phyloP scores from a whole-genome alignment of 495 filamentous ascomycete species.

The Amorphotheca resinae region DNA sequence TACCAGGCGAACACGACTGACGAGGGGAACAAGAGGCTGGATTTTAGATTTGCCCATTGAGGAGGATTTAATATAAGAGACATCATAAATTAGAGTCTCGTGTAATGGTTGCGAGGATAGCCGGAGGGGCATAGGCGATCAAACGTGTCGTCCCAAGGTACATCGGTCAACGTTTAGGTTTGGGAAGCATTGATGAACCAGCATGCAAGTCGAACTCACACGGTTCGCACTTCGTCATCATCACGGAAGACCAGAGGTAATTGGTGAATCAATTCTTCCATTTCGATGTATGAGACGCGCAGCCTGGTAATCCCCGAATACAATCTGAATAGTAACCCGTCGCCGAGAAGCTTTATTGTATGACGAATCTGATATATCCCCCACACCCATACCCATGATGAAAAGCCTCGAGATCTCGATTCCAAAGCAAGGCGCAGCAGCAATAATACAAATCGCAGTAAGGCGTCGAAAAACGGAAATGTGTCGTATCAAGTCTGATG shows the following conservation, averaged over 20 bases:
- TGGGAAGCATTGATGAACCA: not conserved
- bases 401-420: slow-evolving; percentile 6
- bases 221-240: not conserved
- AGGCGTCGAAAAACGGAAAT: slow-evolving; percentile 7
- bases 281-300: slow-evolving; percentile 3
- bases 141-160: too few species aligned
- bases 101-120: not conserved
- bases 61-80: not conserved
- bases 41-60: slow-evolving; percentile 35
- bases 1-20: slow-evolving; percentile 29
- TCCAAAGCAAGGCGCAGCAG: slow-evolving; percentile 6
- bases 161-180: not conserved
- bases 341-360: slow-evolving; percentile 4
- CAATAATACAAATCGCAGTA: slow-evolving; percentile 10
- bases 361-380: slow-evolving; percentile 6
- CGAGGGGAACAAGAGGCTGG: slow-evolving; percentile 32
- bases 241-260: not conserved
- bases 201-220: not conserved
- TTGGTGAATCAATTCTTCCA: slow-evolving; percentile 6
- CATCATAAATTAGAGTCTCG: not conserved
- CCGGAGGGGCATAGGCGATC: not conserved
- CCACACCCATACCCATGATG: slow-evolving; percentile 5
- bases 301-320: slow-evolving; percentile 1
- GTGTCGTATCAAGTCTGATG: not conserved
- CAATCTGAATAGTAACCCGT: slow-evolving; percentile 8